Evolutionary conservation across 441 rosid genomes (phyloP), one percentile per base, ranked within the genome.

Genomic region (Syzygium syzygioides): DNA sequence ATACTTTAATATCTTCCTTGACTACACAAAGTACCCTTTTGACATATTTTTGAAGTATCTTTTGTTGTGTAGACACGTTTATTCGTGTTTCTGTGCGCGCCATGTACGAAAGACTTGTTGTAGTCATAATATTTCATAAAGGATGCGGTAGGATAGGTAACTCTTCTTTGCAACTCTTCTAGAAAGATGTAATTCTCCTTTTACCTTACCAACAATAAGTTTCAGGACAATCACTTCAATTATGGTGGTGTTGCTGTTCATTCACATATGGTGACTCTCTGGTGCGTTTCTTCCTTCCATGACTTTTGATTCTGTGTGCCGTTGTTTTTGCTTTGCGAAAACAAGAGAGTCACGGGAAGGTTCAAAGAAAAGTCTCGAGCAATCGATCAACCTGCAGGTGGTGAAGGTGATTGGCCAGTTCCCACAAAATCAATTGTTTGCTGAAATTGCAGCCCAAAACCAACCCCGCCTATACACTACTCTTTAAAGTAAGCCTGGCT

Each of bases 401-500:
- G 9, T 0, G 25, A 19, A 55, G 57, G 10, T 1, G 26, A 56
- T 56, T 23, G 3, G 60, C 8, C 25, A 56, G 60, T 56, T 56
- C n/a, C 11, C 4, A 10, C 64, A 11, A 59, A 59, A 59, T 7
- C 30, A 59, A 11, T 3, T 0, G 14, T n/a, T 28, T 59, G 1
- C 3, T 11, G n/a, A 59, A 2, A 11, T 10, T 25, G 30, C 64
- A 28, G 14, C 64, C 64, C 11, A 59, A 57, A 59, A 59, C 64
- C 3, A 5, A 12, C 64, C 13, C 4, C 0, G 0, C 1, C 64
- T 59, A 2, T 48, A 12, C 52, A 6, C 1, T 48, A 2, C 9
- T 11, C 9, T 48, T 11, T 48, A 48, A 48, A 48, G 52, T 7
- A 41, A n/a, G n/a, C n/a, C n/a, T n/a, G n/a, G n/a, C n/a, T n/a